Evolutionary conservation across 257 asterid genomes (phyloP).

Genomic region (Salvia splendens): DNA sequence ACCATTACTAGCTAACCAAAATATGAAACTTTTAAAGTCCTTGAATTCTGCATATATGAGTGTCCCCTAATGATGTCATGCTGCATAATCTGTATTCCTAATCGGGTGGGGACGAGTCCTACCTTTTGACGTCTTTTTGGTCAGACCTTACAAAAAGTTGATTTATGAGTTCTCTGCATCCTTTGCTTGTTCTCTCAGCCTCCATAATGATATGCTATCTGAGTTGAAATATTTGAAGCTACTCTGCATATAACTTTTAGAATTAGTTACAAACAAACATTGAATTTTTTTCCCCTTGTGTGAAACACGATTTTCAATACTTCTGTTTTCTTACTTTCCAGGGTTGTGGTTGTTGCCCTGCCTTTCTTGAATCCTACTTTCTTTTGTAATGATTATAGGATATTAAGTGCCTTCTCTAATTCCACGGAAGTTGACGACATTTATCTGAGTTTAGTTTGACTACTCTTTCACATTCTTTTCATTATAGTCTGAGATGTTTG

Average conservation of each 20-base stretch:
- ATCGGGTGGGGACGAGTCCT: neutral
- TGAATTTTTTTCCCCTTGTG: no score
- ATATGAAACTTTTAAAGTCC: neutral
- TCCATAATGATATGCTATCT: neutral
- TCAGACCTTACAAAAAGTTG: neutral
- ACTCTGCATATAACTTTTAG: neutral
- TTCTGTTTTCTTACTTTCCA: neutral
- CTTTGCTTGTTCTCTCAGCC: slow-evolving; percentile 14
- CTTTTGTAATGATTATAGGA: neutral
- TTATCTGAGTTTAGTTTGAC: neutral
- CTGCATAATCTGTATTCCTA: slow-evolving; percentile 2
- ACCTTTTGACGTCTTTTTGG: neutral
- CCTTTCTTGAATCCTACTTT: neutral
- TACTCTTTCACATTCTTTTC: neutral
- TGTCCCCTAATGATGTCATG: neutral
- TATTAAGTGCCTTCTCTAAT: neutral
- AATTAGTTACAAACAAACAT: no score
- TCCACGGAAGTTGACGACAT: neutral
- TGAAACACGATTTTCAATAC: neutral
- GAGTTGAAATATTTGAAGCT: neutral
- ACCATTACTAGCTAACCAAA: neutral
- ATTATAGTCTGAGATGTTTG: neutral
- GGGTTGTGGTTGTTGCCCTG: neutral
- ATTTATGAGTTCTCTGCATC: neutral
- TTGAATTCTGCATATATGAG: slow-evolving; percentile 6